A percentile compares a stretch with the other conserved stretches of the same genome.
Evolutionary conservation across 2,329 filamentous ascomycete species (phyloP).

Genomic region (Calonectria leucothoes): DNA sequence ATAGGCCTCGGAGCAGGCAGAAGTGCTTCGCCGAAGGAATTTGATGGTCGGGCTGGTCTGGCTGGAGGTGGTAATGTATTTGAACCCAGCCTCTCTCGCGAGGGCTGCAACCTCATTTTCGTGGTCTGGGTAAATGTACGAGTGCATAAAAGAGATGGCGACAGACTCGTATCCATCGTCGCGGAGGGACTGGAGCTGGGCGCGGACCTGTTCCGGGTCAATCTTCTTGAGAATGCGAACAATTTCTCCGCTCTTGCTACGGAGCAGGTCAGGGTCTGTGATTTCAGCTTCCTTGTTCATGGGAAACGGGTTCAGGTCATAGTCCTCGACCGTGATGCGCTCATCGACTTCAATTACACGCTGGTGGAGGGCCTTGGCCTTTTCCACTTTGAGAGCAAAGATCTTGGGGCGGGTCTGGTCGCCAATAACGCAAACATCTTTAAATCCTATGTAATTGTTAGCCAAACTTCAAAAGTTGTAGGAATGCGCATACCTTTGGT

Average conservation of each 20-base stretch:
- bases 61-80: slow-evolving; percentile 75
- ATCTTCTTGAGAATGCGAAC: slow-evolving; percentile 71
- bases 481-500: slow-evolving; percentile 58
- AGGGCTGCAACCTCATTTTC: slow-evolving; percentile 79
- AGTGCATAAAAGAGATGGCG: slow-evolving; percentile 88
- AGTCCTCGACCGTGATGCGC: slow-evolving; percentile 78
- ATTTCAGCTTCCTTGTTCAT: slow-evolving; percentile 62
- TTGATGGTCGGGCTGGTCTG: slow-evolving; percentile 78
- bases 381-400: slow-evolving; percentile 76
- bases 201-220: slow-evolving; percentile 58
- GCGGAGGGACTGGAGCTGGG: slow-evolving; percentile 70
- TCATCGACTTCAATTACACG: slow-evolving; percentile 78
- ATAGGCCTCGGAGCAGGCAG: slow-evolving; percentile 78
- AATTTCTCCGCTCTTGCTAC: slow-evolving; percentile 73
- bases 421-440: slow-evolving; percentile 78
- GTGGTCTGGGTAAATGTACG: slow-evolving; percentile 87
- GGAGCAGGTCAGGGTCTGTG: slow-evolving; percentile 31
- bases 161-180: slow-evolving; percentile 79
- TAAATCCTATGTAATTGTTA: slow-evolving; percentile 57
- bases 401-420: slow-evolving; percentile 79
- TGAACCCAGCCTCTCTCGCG: slow-evolving; percentile 79
- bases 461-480: neutral
- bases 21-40: slow-evolving; percentile 73
- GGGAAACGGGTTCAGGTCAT: slow-evolving; percentile 70
- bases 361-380: slow-evolving; percentile 75